These are phyloP conservation scores for Penicillium hordei DNA, from an alignment of 2,329 filamentous ascomycete genomes.

Conservation along the genomic window DNA sequence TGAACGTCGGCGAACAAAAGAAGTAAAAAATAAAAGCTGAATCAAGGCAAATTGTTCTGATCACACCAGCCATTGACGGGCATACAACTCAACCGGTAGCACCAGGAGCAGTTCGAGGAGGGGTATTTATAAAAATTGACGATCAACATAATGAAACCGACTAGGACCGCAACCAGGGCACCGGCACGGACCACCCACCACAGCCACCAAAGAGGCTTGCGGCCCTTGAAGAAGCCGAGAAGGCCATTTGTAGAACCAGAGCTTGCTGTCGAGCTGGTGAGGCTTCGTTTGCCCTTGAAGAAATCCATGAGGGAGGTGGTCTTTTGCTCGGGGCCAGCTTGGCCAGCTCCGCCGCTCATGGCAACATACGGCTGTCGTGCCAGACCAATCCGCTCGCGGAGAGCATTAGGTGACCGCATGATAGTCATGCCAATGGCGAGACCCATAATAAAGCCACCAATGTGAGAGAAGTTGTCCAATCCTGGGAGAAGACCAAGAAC, in stretches of 20 bases:
- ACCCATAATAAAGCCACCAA: slow-evolving; percentile 93
- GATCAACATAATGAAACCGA: slow-evolving; percentile 82
- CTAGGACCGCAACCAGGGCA: slow-evolving; percentile 73
- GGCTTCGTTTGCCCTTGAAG: slow-evolving; percentile 59
- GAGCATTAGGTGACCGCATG: slow-evolving; percentile 79
- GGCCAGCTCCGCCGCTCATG: slow-evolving; percentile 55
- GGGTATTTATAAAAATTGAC: slow-evolving; percentile 86
- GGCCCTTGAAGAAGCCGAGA: slow-evolving; percentile 80
- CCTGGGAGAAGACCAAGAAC: slow-evolving; percentile 88
- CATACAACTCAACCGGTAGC: slow-evolving; percentile 90
- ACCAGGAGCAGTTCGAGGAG: slow-evolving; percentile 75
- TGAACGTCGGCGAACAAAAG: neutral
- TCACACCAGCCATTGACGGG: slow-evolving; percentile 49
- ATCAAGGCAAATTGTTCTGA: slow-evolving; percentile 32
- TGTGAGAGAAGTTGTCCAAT: slow-evolving; percentile 95
- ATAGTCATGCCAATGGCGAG: slow-evolving; percentile 82
- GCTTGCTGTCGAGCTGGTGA: slow-evolving; percentile 10
- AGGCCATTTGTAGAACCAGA: slow-evolving; percentile 18
- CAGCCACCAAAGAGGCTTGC: slow-evolving; percentile 92
- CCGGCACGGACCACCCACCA: slow-evolving; percentile 90
- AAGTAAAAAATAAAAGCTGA: neutral
- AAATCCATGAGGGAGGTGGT: slow-evolving; percentile 54
- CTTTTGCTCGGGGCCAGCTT: slow-evolving; percentile 32
- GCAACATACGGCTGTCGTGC: slow-evolving; percentile 69
- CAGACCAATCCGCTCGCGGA: slow-evolving; percentile 71